These are phyloP conservation scores for Spizellomyces punctatus DNA, from an alignment of 192 early-diverging fungal genomes.

Conservation along the genomic window DNA sequence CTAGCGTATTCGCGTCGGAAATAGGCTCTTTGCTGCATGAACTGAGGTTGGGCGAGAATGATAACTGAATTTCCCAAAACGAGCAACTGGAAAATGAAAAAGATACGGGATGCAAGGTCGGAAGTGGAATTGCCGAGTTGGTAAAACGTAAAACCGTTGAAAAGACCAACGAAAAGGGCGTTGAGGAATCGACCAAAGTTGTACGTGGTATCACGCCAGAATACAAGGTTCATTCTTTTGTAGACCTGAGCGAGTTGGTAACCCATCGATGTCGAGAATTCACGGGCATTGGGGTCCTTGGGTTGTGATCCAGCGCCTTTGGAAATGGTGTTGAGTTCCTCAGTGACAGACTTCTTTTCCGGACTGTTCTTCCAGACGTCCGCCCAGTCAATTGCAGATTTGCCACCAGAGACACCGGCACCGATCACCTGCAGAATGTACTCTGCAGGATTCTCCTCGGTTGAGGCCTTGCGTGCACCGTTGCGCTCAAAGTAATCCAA, in stretches of 20 bases:
- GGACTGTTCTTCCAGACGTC: conserved; percentile 68
- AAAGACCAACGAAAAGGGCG: conserved; percentile 54
- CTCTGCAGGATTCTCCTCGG: conserved; percentile 78
- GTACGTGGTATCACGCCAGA: conserved; percentile 75
- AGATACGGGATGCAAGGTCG: conserved; percentile 64
- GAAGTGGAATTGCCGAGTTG: conserved; percentile 39
- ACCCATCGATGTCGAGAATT: conserved; percentile 32
- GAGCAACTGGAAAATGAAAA: conserved; percentile 52
- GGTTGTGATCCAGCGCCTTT: conserved; percentile 14
- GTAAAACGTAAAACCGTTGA: conserved; percentile 76
- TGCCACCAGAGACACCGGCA: conserved; percentile 48
- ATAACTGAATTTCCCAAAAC: conserved; percentile 61
- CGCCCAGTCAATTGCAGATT: conserved; percentile 63
- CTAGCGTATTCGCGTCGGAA: conserved; percentile 65
- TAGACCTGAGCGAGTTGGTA: conserved; percentile 64
- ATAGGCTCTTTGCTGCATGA: conserved; percentile 59
- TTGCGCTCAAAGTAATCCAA: conserved; percentile 74
- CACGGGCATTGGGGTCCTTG: conserved; percentile 44
- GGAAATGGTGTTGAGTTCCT: conserved; percentile 2
- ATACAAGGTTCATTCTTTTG: conserved; percentile 61
- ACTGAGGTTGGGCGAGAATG: conserved; percentile 67
- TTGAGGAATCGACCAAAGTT: conserved; percentile 68
- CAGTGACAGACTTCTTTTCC: conserved; percentile 34
- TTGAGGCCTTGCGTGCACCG: conserved; percentile 65
- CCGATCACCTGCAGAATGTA: conserved; percentile 82